phyloP scores from a whole-genome alignment of 2,329 filamentous ascomycete genomes.

The Raffaelea deltoideospora region DNA sequence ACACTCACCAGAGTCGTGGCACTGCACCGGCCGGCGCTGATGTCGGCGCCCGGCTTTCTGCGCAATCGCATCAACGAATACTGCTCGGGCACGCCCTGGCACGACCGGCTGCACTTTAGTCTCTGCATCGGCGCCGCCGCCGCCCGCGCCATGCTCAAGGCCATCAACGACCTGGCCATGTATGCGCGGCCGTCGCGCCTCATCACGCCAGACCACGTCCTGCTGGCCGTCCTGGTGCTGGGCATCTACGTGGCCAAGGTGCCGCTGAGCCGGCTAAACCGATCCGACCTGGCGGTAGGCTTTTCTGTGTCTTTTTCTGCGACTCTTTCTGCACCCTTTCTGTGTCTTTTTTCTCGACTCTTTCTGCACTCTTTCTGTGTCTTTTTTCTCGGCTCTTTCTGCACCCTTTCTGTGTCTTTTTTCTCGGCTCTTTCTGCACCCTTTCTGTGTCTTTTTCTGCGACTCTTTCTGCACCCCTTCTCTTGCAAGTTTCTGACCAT shows the following conservation, averaged over 20 bases:
- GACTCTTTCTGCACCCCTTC: too few relatives aligned
- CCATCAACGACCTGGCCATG: conserved; percentile 3
- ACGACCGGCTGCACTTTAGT: conserved; percentile 4
- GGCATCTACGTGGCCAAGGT: conserved; percentile 5
- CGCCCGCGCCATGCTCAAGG: conserved; percentile 1
- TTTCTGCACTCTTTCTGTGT: too few relatives aligned
- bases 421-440: too few relatives aligned
- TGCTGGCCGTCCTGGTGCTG: conserved; percentile 3
- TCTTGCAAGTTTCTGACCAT: too few relatives aligned
- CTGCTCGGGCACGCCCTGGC: conserved; percentile 2
- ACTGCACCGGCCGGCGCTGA: conserved; percentile 3
- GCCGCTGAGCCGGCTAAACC: conserved; percentile 2
- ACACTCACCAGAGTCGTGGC: conserved; percentile 1
- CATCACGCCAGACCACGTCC: conserved; percentile 3
- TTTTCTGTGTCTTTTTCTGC: too few relatives aligned
- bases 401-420: too few relatives aligned
- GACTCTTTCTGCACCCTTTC: too few relatives aligned
- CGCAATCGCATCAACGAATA: conserved; percentile 4
- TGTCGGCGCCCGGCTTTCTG: conserved; percentile 3
- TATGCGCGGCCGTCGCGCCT: conserved; percentile 1
- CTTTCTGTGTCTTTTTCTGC: too few relatives aligned
- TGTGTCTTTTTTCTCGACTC: too few relatives aligned
- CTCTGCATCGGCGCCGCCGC: conserved; percentile 6
- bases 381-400: too few relatives aligned
- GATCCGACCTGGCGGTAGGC: conserved; percentile 2